Percentiles rank a stretch among this genome's conserved stretches.
Evolutionary conservation across 768 basidiomycete species (phyloP).

Genomic region (Psilocybe cubensis): DNA sequence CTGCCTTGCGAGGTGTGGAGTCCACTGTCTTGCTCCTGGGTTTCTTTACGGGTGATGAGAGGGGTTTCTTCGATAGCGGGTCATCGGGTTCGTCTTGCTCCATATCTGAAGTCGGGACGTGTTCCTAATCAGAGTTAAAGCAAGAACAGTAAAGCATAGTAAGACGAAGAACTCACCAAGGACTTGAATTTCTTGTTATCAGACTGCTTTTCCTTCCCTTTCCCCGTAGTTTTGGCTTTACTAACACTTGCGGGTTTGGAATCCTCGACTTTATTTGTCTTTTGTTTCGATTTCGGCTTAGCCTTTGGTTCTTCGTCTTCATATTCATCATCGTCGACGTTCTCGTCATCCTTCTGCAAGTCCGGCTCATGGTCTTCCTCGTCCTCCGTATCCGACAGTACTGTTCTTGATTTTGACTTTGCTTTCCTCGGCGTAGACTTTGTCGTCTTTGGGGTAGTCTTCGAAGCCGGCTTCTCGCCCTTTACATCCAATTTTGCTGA

Average conservation of each 20-base stretch:
- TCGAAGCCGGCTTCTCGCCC: background rate
- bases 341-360: background rate
- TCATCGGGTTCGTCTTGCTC: constrained; percentile 30
- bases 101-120: constrained; percentile 43
- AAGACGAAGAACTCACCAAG: constrained; percentile 26
- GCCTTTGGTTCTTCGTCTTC: background rate
- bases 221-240: constrained; percentile 3
- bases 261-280: constrained; percentile 5
- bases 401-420: constrained; percentile 15
- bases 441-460: background rate
- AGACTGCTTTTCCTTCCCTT: constrained; percentile 11
- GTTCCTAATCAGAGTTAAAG: too few species aligned
- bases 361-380: constrained; percentile 4
- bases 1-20: constrained; percentile 10
- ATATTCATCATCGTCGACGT: constrained; percentile 8
- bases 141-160: background rate
- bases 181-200: constrained; percentile 39
- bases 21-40: constrained; percentile 8
- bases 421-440: constrained; percentile 6
- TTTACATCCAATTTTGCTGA: background rate
- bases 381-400: constrained; percentile 10
- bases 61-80: background rate
- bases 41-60: background rate
- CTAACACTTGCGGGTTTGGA: background rate
- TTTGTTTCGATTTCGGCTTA: constrained; percentile 16